Evolutionary conservation across 345 rosid genomes (phyloP).

Genomic region (Rhodamnia argentea): DNA sequence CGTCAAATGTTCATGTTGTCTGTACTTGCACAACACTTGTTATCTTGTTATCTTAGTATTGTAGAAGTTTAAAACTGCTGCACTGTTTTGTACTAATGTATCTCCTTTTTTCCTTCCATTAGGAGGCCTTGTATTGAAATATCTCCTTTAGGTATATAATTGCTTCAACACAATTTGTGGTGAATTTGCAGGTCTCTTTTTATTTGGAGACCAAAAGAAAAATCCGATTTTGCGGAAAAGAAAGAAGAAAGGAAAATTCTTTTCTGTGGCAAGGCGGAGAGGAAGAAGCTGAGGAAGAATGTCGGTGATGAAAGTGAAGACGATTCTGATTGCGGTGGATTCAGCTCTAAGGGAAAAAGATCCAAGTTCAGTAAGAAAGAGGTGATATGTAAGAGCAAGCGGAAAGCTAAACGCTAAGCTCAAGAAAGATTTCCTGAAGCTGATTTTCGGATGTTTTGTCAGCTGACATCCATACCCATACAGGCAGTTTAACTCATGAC

Average conservation of each 20-base stretch:
- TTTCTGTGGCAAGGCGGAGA: constrained; percentile 33
- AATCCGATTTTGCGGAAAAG: constrained; percentile 32
- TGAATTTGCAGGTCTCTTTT: constrained; percentile 65
- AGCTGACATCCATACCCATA: not conserved
- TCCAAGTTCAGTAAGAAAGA: constrained; percentile 17
- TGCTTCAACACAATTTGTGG: not conserved
- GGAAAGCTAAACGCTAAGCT: not conserved
- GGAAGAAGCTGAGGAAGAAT: constrained; percentile 44
- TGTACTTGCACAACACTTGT: not conserved
- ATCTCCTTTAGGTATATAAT: not conserved
- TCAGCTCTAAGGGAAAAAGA: constrained; percentile 42
- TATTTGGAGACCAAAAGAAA: constrained; percentile 81
- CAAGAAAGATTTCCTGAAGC: not conserved
- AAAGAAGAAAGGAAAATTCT: constrained; percentile 50
- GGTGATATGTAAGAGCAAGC: constrained; percentile 5
- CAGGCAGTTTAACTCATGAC: not conserved
- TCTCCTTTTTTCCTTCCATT: not conserved
- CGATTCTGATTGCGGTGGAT: constrained; percentile 45
- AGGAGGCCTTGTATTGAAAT: not conserved
- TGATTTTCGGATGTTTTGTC: not conserved
- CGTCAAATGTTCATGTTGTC: not conserved
- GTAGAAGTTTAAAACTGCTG: not conserved
- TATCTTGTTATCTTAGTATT: too few relatives aligned
- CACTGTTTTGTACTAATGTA: not conserved
- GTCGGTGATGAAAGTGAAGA: constrained; percentile 29